Evolutionary conservation across 345 rosid species (phyloP).

Genomic region (Theobroma cacao): DNA sequence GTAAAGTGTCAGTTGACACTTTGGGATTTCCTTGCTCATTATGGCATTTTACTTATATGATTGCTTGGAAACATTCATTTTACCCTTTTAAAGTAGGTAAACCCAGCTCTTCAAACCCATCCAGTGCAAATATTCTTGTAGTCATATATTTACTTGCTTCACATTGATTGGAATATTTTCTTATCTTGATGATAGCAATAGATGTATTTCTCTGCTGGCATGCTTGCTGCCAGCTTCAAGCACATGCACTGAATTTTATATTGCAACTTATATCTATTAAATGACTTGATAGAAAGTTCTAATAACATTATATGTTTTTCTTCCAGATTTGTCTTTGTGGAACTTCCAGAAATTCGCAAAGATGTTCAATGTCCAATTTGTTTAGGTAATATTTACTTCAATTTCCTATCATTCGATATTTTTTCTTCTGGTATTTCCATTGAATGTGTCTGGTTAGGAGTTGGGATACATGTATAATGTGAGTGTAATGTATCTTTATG

Average conservation of each 20-base stretch:
- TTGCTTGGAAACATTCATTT: neutral
- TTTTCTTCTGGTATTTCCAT: neutral
- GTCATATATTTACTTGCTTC: neutral
- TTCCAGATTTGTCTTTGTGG: conserved; percentile 67
- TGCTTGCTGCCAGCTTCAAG: neutral
- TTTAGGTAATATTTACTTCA: conserved; percentile 53
- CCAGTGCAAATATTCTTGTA: neutral
- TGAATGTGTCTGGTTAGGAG: neutral
- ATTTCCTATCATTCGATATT: neutral
- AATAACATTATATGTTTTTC: conserved; percentile 18
- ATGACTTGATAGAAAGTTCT: neutral
- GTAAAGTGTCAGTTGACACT: neutral
- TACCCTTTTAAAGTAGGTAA: neutral
- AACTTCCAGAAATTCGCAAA: conserved; percentile 70
- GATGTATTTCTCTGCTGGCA: neutral
- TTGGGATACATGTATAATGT: neutral
- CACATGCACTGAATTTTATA: neutral
- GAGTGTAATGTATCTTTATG: neutral
- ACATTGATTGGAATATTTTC: neutral
- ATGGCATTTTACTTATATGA: neutral
- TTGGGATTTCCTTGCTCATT: neutral
- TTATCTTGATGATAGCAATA: neutral
- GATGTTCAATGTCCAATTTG: conserved; percentile 93
- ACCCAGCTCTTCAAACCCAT: too few relatives aligned
- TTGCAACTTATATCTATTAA: neutral